Conservation (phyloP, 345 rosid genomes). For the Isatis tinctoria region DNA sequence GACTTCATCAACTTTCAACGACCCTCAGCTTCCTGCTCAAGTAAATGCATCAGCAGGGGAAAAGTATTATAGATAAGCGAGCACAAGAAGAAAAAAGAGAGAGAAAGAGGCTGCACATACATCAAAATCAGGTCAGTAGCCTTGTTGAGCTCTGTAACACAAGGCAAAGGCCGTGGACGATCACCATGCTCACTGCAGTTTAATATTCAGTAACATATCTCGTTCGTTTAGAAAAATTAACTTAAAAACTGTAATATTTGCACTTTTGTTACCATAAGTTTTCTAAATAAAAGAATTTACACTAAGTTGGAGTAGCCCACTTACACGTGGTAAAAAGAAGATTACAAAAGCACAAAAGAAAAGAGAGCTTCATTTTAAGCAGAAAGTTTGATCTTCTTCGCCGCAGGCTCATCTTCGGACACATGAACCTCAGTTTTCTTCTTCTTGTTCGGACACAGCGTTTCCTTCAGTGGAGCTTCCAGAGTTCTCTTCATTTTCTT, state of each 20-base stretch:
- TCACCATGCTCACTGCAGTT: slow-evolving; percentile 60
- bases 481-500: neutral
- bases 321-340: too few species aligned
- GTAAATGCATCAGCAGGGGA: neutral
- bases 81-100: neutral
- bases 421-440: neutral
- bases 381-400: neutral
- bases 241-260: too few species aligned
- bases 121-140: slow-evolving; percentile 54
- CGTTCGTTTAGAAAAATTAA: too few species aligned
- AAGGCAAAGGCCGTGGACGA: slow-evolving; percentile 60
- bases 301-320: too few species aligned
- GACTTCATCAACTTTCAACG: slow-evolving; percentile 63
- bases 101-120: slow-evolving; percentile 33
- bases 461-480: neutral
- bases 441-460: neutral
- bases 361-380: neutral
- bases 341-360: neutral
- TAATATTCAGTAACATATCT: too few species aligned
- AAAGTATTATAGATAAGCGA: neutral
- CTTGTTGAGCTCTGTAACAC: slow-evolving; percentile 43
- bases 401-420: slow-evolving; percentile 2
- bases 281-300: too few species aligned
- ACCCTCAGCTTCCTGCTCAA: slow-evolving; percentile 38
- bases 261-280: too few species aligned